Evolutionary conservation across 768 basidiomycete species (phyloP).

Genomic region (Mycena polygramma): DNA sequence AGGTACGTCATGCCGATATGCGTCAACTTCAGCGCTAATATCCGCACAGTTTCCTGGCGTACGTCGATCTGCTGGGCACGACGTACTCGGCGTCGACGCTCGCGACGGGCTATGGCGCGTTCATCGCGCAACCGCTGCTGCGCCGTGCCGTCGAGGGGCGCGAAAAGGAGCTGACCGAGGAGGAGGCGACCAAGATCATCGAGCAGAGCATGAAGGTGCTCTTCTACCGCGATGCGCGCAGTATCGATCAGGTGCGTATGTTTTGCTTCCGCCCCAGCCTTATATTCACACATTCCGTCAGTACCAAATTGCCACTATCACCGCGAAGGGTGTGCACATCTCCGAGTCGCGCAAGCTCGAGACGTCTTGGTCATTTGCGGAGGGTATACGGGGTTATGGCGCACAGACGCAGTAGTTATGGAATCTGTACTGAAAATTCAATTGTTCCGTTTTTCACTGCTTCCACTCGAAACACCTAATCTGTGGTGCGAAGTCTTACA

Average conservation of each 20-base stretch:
- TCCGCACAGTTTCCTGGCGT: constrained; percentile 83
- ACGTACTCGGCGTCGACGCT: constrained; percentile 95
- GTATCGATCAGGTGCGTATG: constrained; percentile 87
- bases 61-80: constrained; percentile 96
- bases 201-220: constrained; percentile 92
- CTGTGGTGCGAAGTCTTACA: too few species aligned
- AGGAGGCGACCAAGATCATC: constrained; percentile 62
- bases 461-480: too few species aligned
- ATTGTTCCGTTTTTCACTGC: not conserved
- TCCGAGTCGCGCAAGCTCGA: constrained; percentile 82
- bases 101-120: constrained; percentile 94
- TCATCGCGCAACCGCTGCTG: constrained; percentile 93
- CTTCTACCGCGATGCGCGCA: constrained; percentile 96
- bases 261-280: not conserved
- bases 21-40: too few species aligned
- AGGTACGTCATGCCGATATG: constrained; percentile 58
- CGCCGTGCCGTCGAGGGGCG: constrained; percentile 91
- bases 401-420: constrained; percentile 80
- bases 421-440: constrained; percentile 13
- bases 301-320: constrained; percentile 97
- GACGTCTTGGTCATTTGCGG: constrained; percentile 94
- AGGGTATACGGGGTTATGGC: constrained; percentile 92
- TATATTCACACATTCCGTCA: constrained; percentile 47
- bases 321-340: constrained; percentile 79
- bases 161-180: constrained; percentile 80